A percentile compares a stretch with the other conserved stretches of the same genome.
Conservation (phyloP, 768 basidiomycete species). For the Boletus huronensis region DNA sequence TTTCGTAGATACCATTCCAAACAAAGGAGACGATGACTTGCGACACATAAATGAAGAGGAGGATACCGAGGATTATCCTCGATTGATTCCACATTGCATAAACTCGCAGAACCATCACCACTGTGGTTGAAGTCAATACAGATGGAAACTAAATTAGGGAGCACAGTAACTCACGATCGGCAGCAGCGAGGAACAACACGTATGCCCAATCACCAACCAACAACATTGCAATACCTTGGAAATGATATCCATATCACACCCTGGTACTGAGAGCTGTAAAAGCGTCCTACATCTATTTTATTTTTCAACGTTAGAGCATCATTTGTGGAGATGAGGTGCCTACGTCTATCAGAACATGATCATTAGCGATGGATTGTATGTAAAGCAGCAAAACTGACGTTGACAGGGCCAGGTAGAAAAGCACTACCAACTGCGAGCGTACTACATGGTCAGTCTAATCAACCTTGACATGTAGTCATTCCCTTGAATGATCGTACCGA, state of each 20-base stretch:
- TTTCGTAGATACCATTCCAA: background rate
- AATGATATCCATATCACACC: background rate
- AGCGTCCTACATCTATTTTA: constrained; percentile 10
- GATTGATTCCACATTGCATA: constrained; percentile 16
- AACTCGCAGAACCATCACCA: constrained; percentile 16
- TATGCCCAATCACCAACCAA: constrained; percentile 7
- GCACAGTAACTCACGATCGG: constrained; percentile 11
- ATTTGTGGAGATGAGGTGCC: background rate
- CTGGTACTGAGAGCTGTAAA: background rate
- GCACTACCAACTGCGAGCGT: background rate
- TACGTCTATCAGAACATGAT: constrained; percentile 2
- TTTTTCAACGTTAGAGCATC: background rate
- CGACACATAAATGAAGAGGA: background rate
- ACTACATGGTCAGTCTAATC: background rate
- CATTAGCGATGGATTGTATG: background rate
- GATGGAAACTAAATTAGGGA: background rate
- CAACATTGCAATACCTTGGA: constrained; percentile 1
- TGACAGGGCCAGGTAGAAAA: constrained; percentile 6
- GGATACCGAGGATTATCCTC: constrained; percentile 2
- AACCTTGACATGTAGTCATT: background rate
- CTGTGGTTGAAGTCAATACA: background rate
- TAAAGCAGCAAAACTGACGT: background rate
- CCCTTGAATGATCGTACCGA: constrained; percentile 1
- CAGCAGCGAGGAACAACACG: constrained; percentile 9
- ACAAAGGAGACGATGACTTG: background rate